A percentile compares a stretch with the other conserved stretches of the same genome.
These are phyloP conservation scores for Diaporthe citrichinensis DNA, from an alignment of 2,329 filamentous ascomycete species.

Conservation along the genomic window DNA sequence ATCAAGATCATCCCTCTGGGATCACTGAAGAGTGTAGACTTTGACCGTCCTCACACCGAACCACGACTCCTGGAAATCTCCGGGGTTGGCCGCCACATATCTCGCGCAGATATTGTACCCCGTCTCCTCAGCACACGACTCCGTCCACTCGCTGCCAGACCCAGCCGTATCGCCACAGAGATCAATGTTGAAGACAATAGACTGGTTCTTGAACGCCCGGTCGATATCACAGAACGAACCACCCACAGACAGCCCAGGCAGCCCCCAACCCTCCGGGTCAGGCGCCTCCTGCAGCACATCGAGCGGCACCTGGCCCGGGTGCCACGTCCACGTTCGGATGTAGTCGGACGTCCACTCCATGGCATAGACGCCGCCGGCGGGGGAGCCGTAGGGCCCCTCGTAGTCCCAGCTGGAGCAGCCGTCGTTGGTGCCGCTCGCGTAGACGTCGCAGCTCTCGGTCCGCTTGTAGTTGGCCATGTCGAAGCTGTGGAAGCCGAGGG, in stretches of 20 bases:
- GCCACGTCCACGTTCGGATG: conserved; percentile 36
- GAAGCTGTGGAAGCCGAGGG: conserved; percentile 12
- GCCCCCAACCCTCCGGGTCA: conserved; percentile 75
- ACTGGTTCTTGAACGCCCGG: conserved; percentile 73
- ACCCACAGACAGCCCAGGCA: conserved; percentile 74
- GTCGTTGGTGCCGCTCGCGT: background rate
- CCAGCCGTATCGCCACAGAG: conserved; percentile 83
- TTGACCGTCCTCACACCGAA: conserved; percentile 27
- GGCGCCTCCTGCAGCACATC: conserved; percentile 58
- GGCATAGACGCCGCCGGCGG: conserved; percentile 18
- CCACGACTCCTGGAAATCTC: conserved; percentile 11
- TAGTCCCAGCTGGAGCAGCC: conserved; percentile 34
- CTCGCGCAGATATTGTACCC: conserved; percentile 27
- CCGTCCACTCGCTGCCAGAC: conserved; percentile 46
- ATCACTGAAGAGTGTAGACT: conserved; percentile 14
- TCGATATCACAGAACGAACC: conserved; percentile 73
- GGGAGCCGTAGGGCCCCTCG: conserved; percentile 7
- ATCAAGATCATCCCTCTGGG: background rate
- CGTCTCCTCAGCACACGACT: conserved; percentile 45
- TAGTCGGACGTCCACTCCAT: conserved; percentile 11
- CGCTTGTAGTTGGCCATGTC: conserved; percentile 30
- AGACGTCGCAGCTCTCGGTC: conserved; percentile 16
- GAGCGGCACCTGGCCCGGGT: background rate
- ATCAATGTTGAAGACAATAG: conserved; percentile 80
- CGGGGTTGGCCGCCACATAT: conserved; percentile 27